Percentiles rank a stretch among this genome's conserved stretches.
These are phyloP conservation scores for Gynandropsis gynandra DNA, from an alignment of 345 rosid genomes.

Conservation along the genomic window DNA sequence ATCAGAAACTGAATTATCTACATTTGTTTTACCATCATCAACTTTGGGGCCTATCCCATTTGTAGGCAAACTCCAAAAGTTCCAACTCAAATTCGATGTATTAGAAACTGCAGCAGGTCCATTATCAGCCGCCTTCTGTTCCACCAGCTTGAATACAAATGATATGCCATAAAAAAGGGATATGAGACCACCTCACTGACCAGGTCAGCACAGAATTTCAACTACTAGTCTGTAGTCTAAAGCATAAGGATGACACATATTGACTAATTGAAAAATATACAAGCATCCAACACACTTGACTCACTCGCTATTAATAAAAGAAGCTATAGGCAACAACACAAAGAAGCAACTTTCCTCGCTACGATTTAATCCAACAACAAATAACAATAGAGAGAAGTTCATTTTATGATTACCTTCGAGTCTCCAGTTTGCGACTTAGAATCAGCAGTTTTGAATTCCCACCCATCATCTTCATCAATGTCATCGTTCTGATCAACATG, in stretches of 20 bases:
- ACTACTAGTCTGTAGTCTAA: background rate
- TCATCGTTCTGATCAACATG: constrained; percentile 19
- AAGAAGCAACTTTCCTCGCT: background rate
- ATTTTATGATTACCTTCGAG: constrained; percentile 26
- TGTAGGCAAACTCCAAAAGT: constrained; percentile 12
- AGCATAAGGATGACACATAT: background rate
- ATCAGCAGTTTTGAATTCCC: constrained; percentile 43
- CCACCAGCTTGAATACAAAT: constrained; percentile 10
- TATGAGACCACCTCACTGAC: background rate
- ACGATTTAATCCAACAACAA: background rate
- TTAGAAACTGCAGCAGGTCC: constrained; percentile 13
- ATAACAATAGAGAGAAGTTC: background rate
- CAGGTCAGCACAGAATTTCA: background rate
- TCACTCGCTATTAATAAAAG: background rate
- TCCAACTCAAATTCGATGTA: constrained; percentile 7
- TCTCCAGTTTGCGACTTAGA: constrained; percentile 4
- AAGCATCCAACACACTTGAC: background rate
- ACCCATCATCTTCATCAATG: constrained; percentile 31
- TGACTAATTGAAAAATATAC: too few relatives aligned
- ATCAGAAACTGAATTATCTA: background rate
- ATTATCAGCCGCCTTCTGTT: background rate
- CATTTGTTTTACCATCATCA: constrained; percentile 1
- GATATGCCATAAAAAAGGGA: background rate
- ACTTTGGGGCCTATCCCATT: constrained; percentile 17
- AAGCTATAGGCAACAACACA: background rate